A percentile compares a stretch with the other conserved stretches of the same genome.
phyloP scores from a whole-genome alignment of 129 eudicot species.

The Artemisia tridentata region DNA sequence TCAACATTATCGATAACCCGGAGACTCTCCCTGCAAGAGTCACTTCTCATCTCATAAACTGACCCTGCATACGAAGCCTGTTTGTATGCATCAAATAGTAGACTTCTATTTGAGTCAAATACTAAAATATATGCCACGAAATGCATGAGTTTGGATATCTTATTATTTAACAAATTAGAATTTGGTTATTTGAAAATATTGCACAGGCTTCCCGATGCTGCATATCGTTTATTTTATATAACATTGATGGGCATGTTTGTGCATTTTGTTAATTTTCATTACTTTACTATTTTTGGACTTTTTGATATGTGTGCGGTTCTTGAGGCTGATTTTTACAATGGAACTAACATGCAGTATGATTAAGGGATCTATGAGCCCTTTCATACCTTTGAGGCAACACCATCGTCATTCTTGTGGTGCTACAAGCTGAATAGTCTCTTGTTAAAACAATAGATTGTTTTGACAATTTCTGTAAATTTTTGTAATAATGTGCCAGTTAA shows the following conservation, averaged over 20 bases:
- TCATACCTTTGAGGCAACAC: background rate
- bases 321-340: background rate
- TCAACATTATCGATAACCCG: no score
- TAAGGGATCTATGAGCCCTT: background rate
- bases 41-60: no score
- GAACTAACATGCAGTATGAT: background rate
- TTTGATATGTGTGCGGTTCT: background rate
- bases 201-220: background rate
- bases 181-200: background rate
- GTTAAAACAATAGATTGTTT: background rate
- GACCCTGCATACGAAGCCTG: no score
- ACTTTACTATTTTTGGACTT: background rate
- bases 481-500: background rate
- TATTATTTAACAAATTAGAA: background rate
- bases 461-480: background rate
- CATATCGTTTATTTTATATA: no score
- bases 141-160: background rate
- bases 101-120: background rate
- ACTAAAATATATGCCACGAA: background rate
- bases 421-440: background rate
- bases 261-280: background rate
- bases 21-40: no score
- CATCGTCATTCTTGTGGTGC: background rate
- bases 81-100: no score
- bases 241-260: background rate